Evolutionary conservation across 2,329 filamentous ascomycete species (phyloP).

Genomic region (Pseudogymnoascus sp.): DNA sequence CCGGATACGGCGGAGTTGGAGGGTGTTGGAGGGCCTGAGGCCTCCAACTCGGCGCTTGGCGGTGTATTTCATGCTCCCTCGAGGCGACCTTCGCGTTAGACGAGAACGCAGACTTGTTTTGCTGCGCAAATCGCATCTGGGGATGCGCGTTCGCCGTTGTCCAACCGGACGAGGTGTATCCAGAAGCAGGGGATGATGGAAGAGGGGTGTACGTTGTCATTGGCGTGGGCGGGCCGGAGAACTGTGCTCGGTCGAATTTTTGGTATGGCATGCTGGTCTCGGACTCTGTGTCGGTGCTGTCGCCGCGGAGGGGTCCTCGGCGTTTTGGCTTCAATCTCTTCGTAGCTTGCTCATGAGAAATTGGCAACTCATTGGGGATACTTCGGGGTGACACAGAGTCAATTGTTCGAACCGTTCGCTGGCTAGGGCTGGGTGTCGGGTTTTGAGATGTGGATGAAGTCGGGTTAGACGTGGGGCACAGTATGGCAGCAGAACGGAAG

Average conservation of each 20-base stretch:
- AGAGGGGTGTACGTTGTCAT: neutral
- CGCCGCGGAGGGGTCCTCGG: slow-evolving; percentile 28
- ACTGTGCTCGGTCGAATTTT: neutral
- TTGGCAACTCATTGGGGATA: neutral
- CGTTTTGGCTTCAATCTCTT: neutral
- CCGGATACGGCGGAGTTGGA: neutral
- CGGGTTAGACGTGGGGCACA: neutral
- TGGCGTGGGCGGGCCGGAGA: neutral
- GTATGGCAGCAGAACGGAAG: slow-evolving; percentile 26
- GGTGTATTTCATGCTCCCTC: neutral
- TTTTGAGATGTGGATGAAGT: slow-evolving; percentile 18
- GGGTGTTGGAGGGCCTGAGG: neutral
- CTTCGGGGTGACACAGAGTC: neutral
- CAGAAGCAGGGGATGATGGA: neutral
- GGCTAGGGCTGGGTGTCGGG: neutral
- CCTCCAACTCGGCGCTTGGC: neutral
- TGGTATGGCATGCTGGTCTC: slow-evolving; percentile 19
- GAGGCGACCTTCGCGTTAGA: neutral
- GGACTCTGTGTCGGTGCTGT: slow-evolving; percentile 31
- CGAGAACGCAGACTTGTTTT: neutral
- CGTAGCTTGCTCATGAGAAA: slow-evolving; percentile 26
- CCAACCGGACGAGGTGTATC: neutral
- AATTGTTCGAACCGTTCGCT: neutral
- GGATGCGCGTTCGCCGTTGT: neutral
- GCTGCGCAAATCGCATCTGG: neutral